Base-by-base conservation (phyloP, 2,329 filamentous ascomycete genomes). In the Fusarium buxicola region DNA sequence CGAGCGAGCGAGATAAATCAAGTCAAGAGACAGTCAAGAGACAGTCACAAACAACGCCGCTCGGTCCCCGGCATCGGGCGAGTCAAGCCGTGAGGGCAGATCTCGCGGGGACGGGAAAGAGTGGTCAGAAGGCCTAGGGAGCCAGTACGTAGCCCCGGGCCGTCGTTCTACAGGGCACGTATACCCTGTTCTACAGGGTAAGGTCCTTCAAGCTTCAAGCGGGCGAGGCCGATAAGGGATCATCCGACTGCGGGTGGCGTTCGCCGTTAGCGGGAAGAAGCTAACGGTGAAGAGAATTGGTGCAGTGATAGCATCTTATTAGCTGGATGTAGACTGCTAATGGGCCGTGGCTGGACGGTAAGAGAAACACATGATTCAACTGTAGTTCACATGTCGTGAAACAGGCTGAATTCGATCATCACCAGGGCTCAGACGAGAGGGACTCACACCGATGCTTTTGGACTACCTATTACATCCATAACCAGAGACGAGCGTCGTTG, bases 361-460 rank as follows among this genome's bases (percentile, higher is more conserved):
- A 15, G 18, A 27, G 44, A 34, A 24, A 31, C 43, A 54, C 53
- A 47, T 62, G 59, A 63, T 63, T 47, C 53, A 63, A 25, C 38
- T 47, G 30, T 27, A 36, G 58, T 39, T 54, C 58, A 62, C 58
- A 46, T 58, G 59, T 7, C 31, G 45, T 55, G 54, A 21, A 59
- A 55, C 35, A 49, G 25, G 30, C 28, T 11, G 27, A 36, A 28
- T 7, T 28, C 39, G 47, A 50, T 24, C 48, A 47, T 40, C 44
- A 31, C n/a, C 34, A 48, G 41, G 41, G 35, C 13, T 46, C 13
- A 58, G 7, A 28, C 12, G 13, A n/a, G 45, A 12, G 6, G 39
- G 24, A 21, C 41, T 18, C 12, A 21, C 10, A 12, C 24, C n/a
- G n/a, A 24, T 16, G 30, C 28, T 12, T 13, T 21, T 16, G 5